Percentiles rank a stretch among this genome's conserved stretches.
These are phyloP conservation scores for Monotropa hypopitys DNA, from an alignment of 179 eudicot genomes.

Conservation along the genomic window DNA sequence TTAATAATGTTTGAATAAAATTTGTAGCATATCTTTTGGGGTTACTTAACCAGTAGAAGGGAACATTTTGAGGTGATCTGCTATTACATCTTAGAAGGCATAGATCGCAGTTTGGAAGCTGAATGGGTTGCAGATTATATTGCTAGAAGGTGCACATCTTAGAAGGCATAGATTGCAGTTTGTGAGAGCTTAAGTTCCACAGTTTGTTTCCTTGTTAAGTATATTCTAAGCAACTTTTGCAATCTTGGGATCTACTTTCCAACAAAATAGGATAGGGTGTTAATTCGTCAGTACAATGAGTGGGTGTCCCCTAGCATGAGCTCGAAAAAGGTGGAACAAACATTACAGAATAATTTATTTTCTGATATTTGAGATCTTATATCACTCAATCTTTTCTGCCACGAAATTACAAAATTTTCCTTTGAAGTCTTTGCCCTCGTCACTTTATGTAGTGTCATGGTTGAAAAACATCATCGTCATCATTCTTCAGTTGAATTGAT, in stretches of 20 bases:
- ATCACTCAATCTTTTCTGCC: background rate
- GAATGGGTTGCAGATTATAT: background rate
- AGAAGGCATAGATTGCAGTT: background rate
- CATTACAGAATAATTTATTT: background rate
- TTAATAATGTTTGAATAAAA: background rate
- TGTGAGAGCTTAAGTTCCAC: background rate
- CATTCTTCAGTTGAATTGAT: background rate
- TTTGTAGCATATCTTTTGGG: background rate
- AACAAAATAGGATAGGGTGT: background rate
- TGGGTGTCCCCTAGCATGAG: background rate
- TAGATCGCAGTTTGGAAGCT: background rate
- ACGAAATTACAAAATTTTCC: background rate
- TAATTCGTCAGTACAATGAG: background rate
- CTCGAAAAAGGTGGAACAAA: background rate
- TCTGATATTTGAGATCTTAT: background rate
- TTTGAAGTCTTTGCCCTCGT: background rate
- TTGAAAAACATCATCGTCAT: background rate
- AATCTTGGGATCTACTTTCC: background rate
- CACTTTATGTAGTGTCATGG: background rate
- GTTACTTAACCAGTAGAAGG: background rate
- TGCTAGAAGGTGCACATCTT: too few relatives aligned
- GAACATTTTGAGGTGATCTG: background rate
- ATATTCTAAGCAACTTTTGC: background rate
- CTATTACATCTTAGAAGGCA: background rate
- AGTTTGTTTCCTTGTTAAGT: background rate